Conservation (phyloP, 176 grass and related monocot genomes). For the Dactylis glomerata region DNA sequence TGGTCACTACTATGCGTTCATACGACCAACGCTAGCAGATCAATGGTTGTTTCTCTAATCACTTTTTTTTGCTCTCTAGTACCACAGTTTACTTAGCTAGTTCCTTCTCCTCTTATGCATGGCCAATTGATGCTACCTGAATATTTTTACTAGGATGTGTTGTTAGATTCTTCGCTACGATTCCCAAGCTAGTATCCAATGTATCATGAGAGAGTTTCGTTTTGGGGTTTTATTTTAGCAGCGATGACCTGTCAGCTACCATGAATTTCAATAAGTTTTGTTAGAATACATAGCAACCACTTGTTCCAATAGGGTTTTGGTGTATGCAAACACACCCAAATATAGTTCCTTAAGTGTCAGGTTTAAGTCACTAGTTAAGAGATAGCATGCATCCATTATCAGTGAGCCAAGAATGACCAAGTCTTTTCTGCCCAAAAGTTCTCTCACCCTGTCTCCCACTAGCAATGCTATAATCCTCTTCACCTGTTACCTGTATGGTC, state of each 20-base stretch:
- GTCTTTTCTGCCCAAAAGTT: neutral
- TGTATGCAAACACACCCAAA: neutral
- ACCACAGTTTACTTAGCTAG: conserved; percentile 14
- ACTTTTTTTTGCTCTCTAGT: conserved; percentile 10
- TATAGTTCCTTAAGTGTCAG: neutral
- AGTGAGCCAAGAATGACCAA: neutral
- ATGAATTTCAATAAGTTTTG: neutral
- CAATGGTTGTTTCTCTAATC: conserved; percentile 63
- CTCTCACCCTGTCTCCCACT: neutral
- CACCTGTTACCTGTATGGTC: neutral
- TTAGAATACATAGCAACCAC: conserved; percentile 7
- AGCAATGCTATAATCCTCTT: neutral
- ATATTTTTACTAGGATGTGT: neutral
- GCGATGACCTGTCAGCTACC: neutral
- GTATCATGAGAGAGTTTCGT: conserved; percentile 4
- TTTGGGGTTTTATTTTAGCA: neutral
- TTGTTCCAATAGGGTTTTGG: conserved; percentile 3
- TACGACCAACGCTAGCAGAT: conserved; percentile 70
- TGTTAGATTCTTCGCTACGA: neutral
- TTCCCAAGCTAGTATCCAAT: neutral
- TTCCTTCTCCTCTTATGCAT: conserved; percentile 15
- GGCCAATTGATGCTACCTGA: neutral
- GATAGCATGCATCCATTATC: neutral
- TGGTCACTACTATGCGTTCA: conserved; percentile 93
- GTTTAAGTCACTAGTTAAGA: neutral